Conservation (phyloP, 106 monocot species). For the Acorus calamus region DNA sequence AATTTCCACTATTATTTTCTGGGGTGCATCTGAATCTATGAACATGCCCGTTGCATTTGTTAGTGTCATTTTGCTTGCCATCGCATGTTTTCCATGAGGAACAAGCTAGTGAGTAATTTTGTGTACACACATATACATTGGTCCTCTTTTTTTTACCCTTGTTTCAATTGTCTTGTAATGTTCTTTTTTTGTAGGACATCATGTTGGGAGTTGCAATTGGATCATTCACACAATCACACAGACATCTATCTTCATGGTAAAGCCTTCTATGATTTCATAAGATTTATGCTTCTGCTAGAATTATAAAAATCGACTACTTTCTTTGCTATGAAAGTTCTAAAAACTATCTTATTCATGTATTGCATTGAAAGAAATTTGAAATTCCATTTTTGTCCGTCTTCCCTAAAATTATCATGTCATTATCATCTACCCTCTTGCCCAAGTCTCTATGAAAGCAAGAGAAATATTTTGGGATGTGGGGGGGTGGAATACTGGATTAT, state of each 20-base stretch:
- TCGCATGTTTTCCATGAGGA: conserved; percentile 95
- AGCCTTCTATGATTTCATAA: neutral
- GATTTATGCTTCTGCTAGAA: too few relatives aligned
- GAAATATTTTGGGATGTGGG: too few relatives aligned
- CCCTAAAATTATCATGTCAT: too few relatives aligned
- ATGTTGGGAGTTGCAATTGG: conserved; percentile 94
- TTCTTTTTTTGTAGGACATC: conserved; percentile 47
- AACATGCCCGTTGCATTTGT: conserved; percentile 84
- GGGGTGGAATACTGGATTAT: too few relatives aligned
- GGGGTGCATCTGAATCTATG: conserved; percentile 86
- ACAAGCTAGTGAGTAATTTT: conserved; percentile 63
- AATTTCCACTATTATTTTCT: neutral
- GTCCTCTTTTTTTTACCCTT: neutral
- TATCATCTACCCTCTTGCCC: too few relatives aligned
- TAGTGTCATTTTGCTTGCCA: conserved; percentile 92
- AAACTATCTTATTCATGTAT: too few relatives aligned
- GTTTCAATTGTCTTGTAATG: neutral
- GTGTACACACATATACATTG: neutral
- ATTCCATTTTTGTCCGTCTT: too few relatives aligned
- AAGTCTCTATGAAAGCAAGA: too few relatives aligned
- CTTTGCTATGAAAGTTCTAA: too few relatives aligned
- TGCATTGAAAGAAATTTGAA: too few relatives aligned
- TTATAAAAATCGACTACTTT: too few relatives aligned
- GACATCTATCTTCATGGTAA: conserved; percentile 97
- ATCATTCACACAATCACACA: conserved; percentile 88